Evolutionary conservation across 164 flowering plant genomes (phyloP).

Genomic region (Protea cynaroides): DNA sequence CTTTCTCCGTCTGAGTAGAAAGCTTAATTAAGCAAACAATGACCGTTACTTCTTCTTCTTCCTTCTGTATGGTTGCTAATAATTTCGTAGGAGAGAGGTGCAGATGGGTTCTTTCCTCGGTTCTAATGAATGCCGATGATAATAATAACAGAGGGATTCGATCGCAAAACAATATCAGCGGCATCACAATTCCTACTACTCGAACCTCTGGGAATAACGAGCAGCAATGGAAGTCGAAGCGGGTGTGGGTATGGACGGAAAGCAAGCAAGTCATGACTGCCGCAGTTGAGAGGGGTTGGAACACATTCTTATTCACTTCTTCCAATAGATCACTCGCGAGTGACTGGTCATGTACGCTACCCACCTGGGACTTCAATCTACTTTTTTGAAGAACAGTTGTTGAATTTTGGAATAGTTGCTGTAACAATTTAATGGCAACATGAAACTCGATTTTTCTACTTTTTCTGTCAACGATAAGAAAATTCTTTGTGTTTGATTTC

Average conservation of each 20-base stretch:
- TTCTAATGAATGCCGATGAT: not conserved
- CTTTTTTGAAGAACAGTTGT: not conserved
- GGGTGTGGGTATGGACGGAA: conserved; percentile 90
- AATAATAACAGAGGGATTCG: not conserved
- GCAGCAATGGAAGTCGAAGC: conserved; percentile 24
- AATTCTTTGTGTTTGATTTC: not conserved
- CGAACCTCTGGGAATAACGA: conserved; percentile 12
- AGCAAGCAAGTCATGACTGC: conserved; percentile 82
- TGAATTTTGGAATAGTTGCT: not conserved
- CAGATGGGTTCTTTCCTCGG: conserved; percentile 6
- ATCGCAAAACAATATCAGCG: not conserved
- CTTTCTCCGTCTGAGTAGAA: not conserved
- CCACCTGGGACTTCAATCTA: not conserved
- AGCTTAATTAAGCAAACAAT: not conserved
- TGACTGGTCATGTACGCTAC: conserved; percentile 70
- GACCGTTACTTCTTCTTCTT: not conserved
- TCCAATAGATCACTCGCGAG: conserved; percentile 36
- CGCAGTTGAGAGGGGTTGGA: conserved; percentile 90
- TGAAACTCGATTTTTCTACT: not conserved
- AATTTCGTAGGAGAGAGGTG: conserved; percentile 12
- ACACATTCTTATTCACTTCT: conserved; percentile 60
- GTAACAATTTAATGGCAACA: not conserved
- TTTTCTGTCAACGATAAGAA: not conserved
- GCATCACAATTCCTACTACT: conserved; percentile 15
- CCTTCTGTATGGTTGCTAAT: not conserved